Conservation (phyloP, 2,329 filamentous ascomycete species). For the Pseudogymnoascus sp. region DNA sequence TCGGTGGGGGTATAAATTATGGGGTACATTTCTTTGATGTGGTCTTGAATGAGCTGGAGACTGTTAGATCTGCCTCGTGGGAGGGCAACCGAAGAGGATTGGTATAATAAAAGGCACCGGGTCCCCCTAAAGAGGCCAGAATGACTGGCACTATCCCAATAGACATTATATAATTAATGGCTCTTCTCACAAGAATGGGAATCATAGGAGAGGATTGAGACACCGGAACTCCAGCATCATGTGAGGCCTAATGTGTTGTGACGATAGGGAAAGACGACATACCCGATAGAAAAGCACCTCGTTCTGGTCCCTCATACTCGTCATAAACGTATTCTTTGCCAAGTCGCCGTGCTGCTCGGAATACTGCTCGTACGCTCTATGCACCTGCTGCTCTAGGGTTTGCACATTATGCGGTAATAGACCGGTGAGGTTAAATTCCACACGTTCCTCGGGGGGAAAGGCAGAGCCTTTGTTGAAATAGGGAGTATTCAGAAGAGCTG, state of each 20-base stretch:
- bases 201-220: not conserved
- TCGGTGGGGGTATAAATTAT: slow-evolving; percentile 90
- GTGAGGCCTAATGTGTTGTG: not conserved
- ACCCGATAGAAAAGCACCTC: slow-evolving; percentile 72
- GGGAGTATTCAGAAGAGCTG: slow-evolving; percentile 52
- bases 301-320: slow-evolving; percentile 78
- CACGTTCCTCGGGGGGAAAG: slow-evolving; percentile 61
- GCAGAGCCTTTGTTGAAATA: slow-evolving; percentile 80
- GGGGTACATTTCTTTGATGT: slow-evolving; percentile 80
- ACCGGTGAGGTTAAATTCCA: slow-evolving; percentile 61
- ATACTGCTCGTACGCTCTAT: slow-evolving; percentile 77
- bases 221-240: not conserved
- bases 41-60: slow-evolving; percentile 58
- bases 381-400: slow-evolving; percentile 65
- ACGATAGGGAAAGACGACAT: slow-evolving; percentile 15
- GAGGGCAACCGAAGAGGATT: not conserved
- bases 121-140: not conserved
- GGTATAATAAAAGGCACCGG: not conserved
- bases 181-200: not conserved
- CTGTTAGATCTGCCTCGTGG: slow-evolving; percentile 7
- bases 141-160: not conserved
- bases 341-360: slow-evolving; percentile 51
- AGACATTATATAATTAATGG: not conserved
- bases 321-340: slow-evolving; percentile 82
- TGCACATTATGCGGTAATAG: slow-evolving; percentile 65